Percentiles rank a stretch among this genome's conserved stretches.
phyloP scores from a whole-genome alignment of 768 basidiomycete genomes.

The Psilocybe subaeruginosa region DNA sequence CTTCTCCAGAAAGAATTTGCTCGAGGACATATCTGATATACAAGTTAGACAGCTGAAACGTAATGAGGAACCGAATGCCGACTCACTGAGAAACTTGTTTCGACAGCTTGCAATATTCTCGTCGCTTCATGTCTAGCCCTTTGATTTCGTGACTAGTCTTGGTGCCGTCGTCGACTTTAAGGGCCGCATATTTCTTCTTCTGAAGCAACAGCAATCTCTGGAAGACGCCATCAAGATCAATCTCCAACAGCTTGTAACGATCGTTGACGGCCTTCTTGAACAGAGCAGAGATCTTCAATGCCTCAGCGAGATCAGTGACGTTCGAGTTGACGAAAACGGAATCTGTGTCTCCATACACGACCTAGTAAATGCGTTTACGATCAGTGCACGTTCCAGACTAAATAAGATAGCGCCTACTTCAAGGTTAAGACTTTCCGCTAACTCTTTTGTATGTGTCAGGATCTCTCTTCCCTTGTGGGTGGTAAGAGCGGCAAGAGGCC shows the following conservation, averaged over 20 bases:
- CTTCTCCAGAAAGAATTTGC: slow-evolving; percentile 88
- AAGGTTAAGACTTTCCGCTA: slow-evolving; percentile 87
- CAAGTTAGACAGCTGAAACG: background rate
- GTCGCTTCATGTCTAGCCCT: slow-evolving; percentile 97
- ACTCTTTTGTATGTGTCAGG: slow-evolving; percentile 87
- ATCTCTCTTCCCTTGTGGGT: slow-evolving; percentile 99
- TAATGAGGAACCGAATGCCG: background rate
- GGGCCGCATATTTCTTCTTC: slow-evolving; percentile 99
- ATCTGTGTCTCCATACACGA: slow-evolving; percentile 98
- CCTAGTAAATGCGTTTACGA: slow-evolving; percentile 48
- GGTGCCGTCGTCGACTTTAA: slow-evolving; percentile 86
- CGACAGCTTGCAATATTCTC: slow-evolving; percentile 92
- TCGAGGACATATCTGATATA: slow-evolving; percentile 81
- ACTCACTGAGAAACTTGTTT: slow-evolving; percentile 92
- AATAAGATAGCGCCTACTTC: slow-evolving; percentile 65
- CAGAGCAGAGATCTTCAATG: slow-evolving; percentile 86
- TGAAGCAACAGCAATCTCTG: slow-evolving; percentile 90
- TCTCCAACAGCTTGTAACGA: slow-evolving; percentile 92
- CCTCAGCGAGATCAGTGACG: slow-evolving; percentile 84
- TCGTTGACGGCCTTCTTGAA: slow-evolving; percentile 98
- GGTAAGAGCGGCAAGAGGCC: slow-evolving; percentile 95
- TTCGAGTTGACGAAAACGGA: slow-evolving; percentile 99
- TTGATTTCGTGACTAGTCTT: slow-evolving; percentile 88
- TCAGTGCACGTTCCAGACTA: background rate
- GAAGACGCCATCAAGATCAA: slow-evolving; percentile 95